Conservation (phyloP, 2,329 filamentous ascomycete species). For the Cladosporium austrohemisphaericum region DNA sequence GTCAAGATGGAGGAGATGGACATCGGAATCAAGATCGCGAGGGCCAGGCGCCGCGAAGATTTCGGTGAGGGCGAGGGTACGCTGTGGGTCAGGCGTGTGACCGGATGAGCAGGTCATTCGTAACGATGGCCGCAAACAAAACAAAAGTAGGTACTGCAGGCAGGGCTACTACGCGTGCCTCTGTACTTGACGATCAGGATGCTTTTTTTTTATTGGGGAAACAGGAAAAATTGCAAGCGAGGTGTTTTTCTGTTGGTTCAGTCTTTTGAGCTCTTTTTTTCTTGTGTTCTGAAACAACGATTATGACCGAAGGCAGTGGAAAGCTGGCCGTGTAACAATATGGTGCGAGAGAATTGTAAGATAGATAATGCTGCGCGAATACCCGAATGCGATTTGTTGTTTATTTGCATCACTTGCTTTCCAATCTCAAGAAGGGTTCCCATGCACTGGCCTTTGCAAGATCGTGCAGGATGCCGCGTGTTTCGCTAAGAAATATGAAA, state of each 20-base stretch:
- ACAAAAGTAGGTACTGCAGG: neutral
- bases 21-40: conserved; percentile 69
- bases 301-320: neutral
- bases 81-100: conserved; percentile 76
- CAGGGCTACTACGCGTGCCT: neutral
- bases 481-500: no score
- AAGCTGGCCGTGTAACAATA: conserved; percentile 7
- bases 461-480: no score
- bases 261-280: neutral
- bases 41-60: conserved; percentile 69
- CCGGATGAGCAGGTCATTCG: conserved; percentile 47
- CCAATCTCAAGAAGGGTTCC: no score
- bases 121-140: neutral
- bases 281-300: neutral
- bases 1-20: conserved; percentile 75
- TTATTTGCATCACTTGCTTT: no score
- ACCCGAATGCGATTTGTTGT: neutral
- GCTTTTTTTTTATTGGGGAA: neutral
- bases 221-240: neutral
- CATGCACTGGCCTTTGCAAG: no score
- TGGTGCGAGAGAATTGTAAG: neutral
- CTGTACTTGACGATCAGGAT: neutral
- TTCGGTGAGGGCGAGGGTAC: conserved; percentile 59
- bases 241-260: neutral
- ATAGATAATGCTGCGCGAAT: conserved; percentile 6